A percentile compares a stretch with the other conserved stretches of the same genome.
phyloP scores from a whole-genome alignment of 768 basidiomycete species.

The Cytidiella melzeri region DNA sequence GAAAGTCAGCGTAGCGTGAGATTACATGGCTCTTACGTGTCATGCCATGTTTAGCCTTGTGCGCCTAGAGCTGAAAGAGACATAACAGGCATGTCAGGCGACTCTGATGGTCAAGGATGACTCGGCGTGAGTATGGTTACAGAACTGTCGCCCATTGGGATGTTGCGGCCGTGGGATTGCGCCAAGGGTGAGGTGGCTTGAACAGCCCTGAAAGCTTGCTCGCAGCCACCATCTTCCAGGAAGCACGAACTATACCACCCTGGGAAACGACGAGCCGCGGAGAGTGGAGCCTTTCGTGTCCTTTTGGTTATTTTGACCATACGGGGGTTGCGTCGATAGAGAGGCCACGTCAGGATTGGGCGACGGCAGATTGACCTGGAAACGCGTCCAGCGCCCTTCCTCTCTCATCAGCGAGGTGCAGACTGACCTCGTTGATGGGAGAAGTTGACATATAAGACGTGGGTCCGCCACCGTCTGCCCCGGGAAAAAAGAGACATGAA shows the following conservation, averaged over 20 bases:
- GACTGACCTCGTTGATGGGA: too few species aligned
- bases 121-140: not conserved
- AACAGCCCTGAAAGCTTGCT: not conserved
- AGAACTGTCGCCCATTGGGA: not conserved
- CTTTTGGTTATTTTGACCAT: not conserved
- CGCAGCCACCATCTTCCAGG: not conserved
- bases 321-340: not conserved
- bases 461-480: too few species aligned
- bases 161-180: not conserved
- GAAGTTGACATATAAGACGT: too few species aligned
- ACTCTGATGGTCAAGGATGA: not conserved
- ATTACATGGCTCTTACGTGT: slow-evolving; percentile 1
- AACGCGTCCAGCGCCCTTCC: not conserved
- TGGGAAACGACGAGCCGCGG: not conserved
- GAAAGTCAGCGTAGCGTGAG: not conserved
- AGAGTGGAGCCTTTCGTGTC: not conserved
- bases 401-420: not conserved
- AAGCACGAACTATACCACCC: not conserved
- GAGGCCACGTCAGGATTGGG: not conserved
- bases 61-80: not conserved
- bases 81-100: not conserved
- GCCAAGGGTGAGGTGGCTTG: not conserved
- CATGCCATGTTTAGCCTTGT: not conserved
- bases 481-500: not conserved
- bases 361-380: not conserved